Evolutionary conservation across 345 rosid species (phyloP), one percentile per base, ranked within the genome.

Genomic region (Lagerstroemia speciosa): DNA sequence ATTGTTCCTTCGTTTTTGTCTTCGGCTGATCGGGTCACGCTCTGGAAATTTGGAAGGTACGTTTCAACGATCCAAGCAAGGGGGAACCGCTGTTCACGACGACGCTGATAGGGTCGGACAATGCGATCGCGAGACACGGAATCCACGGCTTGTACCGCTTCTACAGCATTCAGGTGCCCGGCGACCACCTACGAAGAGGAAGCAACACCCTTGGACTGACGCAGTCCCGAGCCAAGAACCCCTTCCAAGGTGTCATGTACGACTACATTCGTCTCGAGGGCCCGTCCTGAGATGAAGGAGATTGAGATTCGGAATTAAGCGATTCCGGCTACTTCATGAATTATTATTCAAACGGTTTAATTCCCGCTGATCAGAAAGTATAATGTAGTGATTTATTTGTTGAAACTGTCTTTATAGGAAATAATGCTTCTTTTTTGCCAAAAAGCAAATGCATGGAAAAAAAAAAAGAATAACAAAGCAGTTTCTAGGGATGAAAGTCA

Each of bases 61-160:
- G 77, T 46, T 32, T 69, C 16, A 74, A 74, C 15, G 33, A 52
- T n/a, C 69, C 57, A 4, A 12, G 11, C 29, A 3, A 32, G 15
- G 62, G 38, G 9, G 43, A 19, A 46, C 72, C 83, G 9, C 53
- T 43, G 64, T 70, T 69, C 12, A 53, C 80, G 26, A 80, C 80
- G 10, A 43, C 70, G 46, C 16, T 63, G 34, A 73, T 76, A 14
- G 83, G 86, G 17, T 70, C 37, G 26, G 86, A 83, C 71, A 80
- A 83, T 33, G 86, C 83, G 33, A 76, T 78, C 11, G 83, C 86
- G 14, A 74, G 86, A 24, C 86, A 80, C 69, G 82, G 80, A 1
- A 75, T 79, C 19, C 77, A 75, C 65, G 83, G 82, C 2, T 33
- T 82, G 43, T 79, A 77, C 66, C 36, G 78, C 74, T 53, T 68